Evolutionary conservation across 305 asterid species (phyloP).

Genomic region (Solanum hybrid): DNA sequence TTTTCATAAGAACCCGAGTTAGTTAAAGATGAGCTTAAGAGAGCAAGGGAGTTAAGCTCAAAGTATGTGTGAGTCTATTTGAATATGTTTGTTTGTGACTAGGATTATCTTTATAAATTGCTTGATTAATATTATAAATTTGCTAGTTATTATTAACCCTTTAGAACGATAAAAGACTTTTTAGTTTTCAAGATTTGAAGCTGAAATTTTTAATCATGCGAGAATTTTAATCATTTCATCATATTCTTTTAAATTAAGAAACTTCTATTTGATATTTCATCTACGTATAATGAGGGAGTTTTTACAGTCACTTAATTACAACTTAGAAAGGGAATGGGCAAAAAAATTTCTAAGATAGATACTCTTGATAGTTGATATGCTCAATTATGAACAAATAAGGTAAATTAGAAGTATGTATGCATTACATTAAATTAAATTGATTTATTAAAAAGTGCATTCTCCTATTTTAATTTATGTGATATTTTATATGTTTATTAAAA

Average conservation of each 20-base stretch:
- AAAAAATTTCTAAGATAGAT: background rate
- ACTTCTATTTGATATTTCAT: background rate
- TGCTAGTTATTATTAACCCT: background rate
- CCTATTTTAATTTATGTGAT: background rate
- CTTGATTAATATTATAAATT: background rate
- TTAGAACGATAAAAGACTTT: background rate
- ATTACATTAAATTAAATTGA: background rate
- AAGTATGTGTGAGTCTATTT: background rate
- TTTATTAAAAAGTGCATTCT: background rate
- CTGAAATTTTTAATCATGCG: background rate
- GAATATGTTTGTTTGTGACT: background rate
- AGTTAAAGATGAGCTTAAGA: background rate
- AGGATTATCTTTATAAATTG: background rate
- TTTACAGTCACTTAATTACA: background rate
- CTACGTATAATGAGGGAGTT: too few relatives aligned
- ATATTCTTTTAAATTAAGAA: background rate
- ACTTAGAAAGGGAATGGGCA: background rate
- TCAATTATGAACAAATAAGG: background rate
- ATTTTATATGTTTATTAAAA: background rate
- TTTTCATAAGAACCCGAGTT: background rate
- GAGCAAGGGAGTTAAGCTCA: background rate
- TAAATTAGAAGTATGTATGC: background rate
- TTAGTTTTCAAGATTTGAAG: background rate
- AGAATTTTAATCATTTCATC: background rate
- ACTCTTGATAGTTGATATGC: background rate